Evolutionary conservation across 2,329 filamentous ascomycete species (phyloP).

Genomic region (Diaporthe sp.): DNA sequence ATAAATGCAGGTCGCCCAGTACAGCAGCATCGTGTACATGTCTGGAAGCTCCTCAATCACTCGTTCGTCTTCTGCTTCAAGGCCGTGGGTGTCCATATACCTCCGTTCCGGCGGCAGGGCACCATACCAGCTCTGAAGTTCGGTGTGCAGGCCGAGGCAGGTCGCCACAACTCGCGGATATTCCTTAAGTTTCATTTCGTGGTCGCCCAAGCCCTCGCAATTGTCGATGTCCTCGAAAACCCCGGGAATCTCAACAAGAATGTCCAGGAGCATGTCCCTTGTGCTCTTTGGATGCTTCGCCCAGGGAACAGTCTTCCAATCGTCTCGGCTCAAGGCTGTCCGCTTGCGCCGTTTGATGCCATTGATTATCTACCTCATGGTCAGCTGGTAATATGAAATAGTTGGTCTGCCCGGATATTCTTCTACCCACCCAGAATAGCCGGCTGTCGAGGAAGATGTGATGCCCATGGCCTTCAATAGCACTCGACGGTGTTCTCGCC

Average conservation of each 20-base stretch:
- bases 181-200: slow-evolving; percentile 13
- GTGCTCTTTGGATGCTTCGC: slow-evolving; percentile 33
- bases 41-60: slow-evolving; percentile 37
- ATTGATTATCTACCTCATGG: slow-evolving; percentile 32
- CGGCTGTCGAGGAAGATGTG: neutral
- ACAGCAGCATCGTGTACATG: slow-evolving; percentile 36
- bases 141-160: neutral
- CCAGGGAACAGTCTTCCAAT: slow-evolving; percentile 40
- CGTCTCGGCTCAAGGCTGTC: slow-evolving; percentile 31
- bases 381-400: neutral
- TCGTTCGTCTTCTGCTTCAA: neutral
- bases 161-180: slow-evolving; percentile 30
- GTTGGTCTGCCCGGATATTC: neutral
- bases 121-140: slow-evolving; percentile 33
- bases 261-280: slow-evolving; percentile 38
- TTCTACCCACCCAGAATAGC: neutral
- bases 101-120: slow-evolving; percentile 29
- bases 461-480: slow-evolving; percentile 7
- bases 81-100: slow-evolving; percentile 11
- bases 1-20: slow-evolving; percentile 36
- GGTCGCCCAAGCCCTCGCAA: slow-evolving; percentile 2
- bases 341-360: slow-evolving; percentile 34
- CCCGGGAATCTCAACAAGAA: slow-evolving; percentile 36
- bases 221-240: slow-evolving; percentile 37
- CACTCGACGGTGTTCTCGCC: slow-evolving; percentile 21